Evolutionary conservation across 2,329 filamentous ascomycete species (phyloP), one percentile per base, ranked within the genome.

Genomic region (Epicoccum sorghinum): DNA sequence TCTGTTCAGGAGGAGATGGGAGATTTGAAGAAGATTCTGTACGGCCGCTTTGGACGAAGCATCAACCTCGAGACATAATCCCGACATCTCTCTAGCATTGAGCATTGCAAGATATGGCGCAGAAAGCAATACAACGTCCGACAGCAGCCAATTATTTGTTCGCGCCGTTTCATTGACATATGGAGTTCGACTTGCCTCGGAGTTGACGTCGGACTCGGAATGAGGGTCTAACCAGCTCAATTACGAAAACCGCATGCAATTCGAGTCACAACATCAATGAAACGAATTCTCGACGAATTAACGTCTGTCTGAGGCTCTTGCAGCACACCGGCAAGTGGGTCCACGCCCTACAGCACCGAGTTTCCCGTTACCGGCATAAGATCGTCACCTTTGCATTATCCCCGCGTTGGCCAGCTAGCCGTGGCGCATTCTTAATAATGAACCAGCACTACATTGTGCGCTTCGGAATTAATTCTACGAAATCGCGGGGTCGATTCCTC

Each of bases 21-120:
- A 59, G 83, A 89, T 74, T 82, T 99, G 61, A 99, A 99, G 81
- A 89, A 96, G 55, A 87, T 90, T 58, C 79, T 99, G 58, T 99
- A 99, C 77, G 93, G 92, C 30, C 86, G 96, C 58, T 99, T 99
- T 77, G 95, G 95, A 51, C 87, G 90, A 75, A 96, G 93, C 75
- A 99, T 99, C 81, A 99, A 99, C 77, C 82, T 98, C 62, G 95
- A 99, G 78, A 91, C 89, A 65, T 95, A 60, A 53, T 9, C 14
- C 42, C 29, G 45, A 36, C 36, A 30, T 41, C 9, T 14, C 30
- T 18, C 24, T 42, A 39, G 46, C 46, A n/a, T 24, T 12, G 22
- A 18, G 27, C 3, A 41, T 7, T 33, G 35, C 36, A 46, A 18
- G 12, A n/a, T 30, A 30, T 24, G 40, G 44, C 40, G 40, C 29